Evolutionary conservation across 2,329 filamentous ascomycete genomes (phyloP).

Genomic region (Botrytis hyacinthi): DNA sequence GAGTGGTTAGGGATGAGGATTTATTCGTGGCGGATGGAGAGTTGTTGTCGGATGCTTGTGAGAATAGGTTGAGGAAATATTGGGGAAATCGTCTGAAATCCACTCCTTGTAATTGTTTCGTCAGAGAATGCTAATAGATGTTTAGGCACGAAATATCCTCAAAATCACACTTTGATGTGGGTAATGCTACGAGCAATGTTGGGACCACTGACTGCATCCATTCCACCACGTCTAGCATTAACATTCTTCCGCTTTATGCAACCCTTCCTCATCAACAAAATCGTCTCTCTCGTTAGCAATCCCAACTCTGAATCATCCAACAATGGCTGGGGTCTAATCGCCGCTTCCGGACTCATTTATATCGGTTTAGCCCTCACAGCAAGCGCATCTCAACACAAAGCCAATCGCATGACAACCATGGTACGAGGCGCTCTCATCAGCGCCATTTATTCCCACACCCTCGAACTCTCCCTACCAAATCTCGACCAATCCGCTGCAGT

Average conservation of each 20-base stretch:
- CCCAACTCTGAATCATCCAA: constrained; percentile 14
- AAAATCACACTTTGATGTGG: constrained; percentile 28
- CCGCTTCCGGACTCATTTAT: constrained; percentile 29
- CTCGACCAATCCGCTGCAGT: constrained; percentile 35
- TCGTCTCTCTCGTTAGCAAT: constrained; percentile 23
- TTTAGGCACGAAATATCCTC: constrained; percentile 21
- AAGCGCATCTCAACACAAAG: constrained; percentile 30
- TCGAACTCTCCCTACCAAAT: not conserved
- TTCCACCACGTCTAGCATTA: constrained; percentile 26
- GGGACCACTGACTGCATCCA: constrained; percentile 21
- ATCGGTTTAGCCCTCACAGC: constrained; percentile 27
- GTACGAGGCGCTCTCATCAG: not conserved
- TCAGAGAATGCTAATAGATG: constrained; percentile 16
- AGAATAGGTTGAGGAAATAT: constrained; percentile 20
- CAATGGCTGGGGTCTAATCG: constrained; percentile 28
- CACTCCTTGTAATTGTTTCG: not conserved
- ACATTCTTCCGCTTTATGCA: constrained; percentile 30
- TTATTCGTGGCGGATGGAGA: constrained; percentile 29
- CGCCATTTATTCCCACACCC: not conserved
- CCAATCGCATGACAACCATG: constrained; percentile 28
- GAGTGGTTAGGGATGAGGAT: constrained; percentile 35
- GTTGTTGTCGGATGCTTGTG: constrained; percentile 24
- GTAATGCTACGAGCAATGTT: constrained; percentile 26
- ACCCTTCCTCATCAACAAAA: constrained; percentile 27
- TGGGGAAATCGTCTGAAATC: constrained; percentile 25